Conservation (phyloP, 306 rosid genomes). For the Bauhinia variegata region DNA sequence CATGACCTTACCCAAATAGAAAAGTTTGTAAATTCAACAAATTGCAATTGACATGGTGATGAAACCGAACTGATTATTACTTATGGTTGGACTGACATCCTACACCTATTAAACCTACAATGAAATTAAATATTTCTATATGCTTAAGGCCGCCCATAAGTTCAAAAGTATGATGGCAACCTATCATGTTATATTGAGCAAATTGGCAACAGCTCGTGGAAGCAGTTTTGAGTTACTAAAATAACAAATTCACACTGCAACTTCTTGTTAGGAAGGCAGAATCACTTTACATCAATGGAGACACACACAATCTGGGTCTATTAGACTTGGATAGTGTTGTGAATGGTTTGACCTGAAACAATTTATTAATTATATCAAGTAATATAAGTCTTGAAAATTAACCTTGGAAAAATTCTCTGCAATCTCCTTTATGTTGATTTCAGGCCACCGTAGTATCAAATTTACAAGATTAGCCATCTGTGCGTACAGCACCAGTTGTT, state of each 20-base stretch:
- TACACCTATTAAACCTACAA: not conserved
- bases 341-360: conserved; percentile 21
- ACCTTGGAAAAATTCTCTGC: conserved; percentile 88
- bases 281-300: not conserved
- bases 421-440: conserved; percentile 70
- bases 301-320: not conserved
- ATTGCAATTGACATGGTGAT: not conserved
- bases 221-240: not conserved
- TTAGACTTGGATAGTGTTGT: not conserved
- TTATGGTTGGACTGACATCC: not conserved
- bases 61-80: not conserved
- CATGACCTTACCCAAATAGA: conserved; percentile 12
- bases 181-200: not conserved
- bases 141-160: not conserved
- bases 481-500: conserved; percentile 76
- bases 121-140: not conserved
- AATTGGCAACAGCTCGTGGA: not conserved
- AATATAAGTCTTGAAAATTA: conserved; percentile 12
- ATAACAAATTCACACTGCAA: not conserved
- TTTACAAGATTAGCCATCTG: conserved; percentile 95
- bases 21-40: not conserved
- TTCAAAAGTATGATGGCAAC: not conserved
- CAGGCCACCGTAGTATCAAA: conserved; percentile 72
- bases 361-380: too few species aligned
- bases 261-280: not conserved